These are phyloP conservation scores for Hyaloperonospora brassicae DNA, from an alignment of 352 stramenopile genomes.

Conservation along the genomic window DNA sequence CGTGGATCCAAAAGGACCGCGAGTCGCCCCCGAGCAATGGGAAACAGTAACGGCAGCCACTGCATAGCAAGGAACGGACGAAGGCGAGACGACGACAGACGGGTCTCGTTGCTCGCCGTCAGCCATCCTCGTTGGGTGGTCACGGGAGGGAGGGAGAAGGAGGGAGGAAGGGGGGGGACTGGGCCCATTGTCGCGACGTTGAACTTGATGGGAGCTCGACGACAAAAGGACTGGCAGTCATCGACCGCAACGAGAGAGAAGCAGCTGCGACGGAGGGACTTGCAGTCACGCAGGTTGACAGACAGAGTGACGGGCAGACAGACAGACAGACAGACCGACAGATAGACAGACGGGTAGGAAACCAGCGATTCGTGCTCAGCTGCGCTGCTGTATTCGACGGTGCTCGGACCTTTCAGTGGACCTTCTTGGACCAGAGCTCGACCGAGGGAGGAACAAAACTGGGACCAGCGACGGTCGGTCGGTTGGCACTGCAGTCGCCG, in stretches of 20 bases:
- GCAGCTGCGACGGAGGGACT: slow-evolving; percentile 17
- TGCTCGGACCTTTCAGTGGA: too few relatives aligned
- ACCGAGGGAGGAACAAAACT: too few relatives aligned
- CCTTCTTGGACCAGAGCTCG: too few relatives aligned
- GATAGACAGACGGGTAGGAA: slow-evolving; percentile 1
- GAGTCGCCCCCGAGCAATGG: slow-evolving; percentile 24
- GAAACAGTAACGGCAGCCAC: slow-evolving; percentile 24
- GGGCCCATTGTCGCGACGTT: slow-evolving; percentile 2
- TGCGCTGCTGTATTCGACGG: too few relatives aligned
- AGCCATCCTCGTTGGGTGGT: neutral
- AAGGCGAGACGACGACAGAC: too few relatives aligned
- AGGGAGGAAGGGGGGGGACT: neutral
- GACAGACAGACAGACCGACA: slow-evolving; percentile 8
- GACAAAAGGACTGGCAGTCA: neutral
- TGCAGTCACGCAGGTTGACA: too few relatives aligned
- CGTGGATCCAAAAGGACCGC: slow-evolving; percentile 54
- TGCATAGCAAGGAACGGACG: neutral
- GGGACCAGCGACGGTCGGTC: too few relatives aligned
- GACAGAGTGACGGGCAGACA: slow-evolving; percentile 6
- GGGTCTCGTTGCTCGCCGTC: too few relatives aligned
- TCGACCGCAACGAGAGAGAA: slow-evolving; percentile 10
- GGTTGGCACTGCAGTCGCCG: too few relatives aligned
- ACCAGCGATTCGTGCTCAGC: too few relatives aligned
- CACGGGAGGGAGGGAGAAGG: slow-evolving; percentile 1
- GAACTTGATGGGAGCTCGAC: neutral